phyloP scores from a whole-genome alignment of 139 green algal genomes.

The Trebouxia sp. region DNA sequence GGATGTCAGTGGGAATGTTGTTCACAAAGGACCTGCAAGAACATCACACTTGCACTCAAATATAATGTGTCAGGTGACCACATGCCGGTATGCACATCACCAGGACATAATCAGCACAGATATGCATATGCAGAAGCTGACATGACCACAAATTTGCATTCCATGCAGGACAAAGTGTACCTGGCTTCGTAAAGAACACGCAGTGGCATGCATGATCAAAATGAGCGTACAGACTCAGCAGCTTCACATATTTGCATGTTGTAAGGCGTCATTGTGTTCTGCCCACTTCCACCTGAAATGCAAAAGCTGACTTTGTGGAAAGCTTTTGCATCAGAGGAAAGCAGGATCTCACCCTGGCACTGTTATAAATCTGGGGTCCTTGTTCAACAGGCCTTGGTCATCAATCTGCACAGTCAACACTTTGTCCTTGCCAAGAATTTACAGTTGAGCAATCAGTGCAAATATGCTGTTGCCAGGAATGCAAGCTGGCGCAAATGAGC shows the following conservation, averaged over 20 bases:
- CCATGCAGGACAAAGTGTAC: too few relatives aligned
- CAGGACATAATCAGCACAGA: neutral
- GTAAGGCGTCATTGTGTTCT: neutral
- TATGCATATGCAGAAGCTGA: neutral
- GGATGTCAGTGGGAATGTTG: slow-evolving; percentile 41
- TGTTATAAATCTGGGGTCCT: slow-evolving; percentile 34
- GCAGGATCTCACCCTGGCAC: slow-evolving; percentile 7
- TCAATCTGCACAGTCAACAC: neutral
- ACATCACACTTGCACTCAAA: too few relatives aligned
- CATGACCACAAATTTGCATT: too few relatives aligned
- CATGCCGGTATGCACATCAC: too few relatives aligned
- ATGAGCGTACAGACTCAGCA: too few relatives aligned
- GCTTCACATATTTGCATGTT: too few relatives aligned
- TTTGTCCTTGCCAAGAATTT: neutral
- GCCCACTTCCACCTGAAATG: neutral
- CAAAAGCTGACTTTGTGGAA: neutral
- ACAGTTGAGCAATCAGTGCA: neutral
- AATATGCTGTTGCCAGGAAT: too few relatives aligned
- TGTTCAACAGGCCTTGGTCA: slow-evolving; percentile 43
- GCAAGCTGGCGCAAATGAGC: too few relatives aligned
- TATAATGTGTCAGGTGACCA: too few relatives aligned
- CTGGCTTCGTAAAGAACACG: too few relatives aligned
- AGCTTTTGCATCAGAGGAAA: neutral
- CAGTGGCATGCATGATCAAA: too few relatives aligned
- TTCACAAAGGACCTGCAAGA: slow-evolving; percentile 30